phyloP scores from a whole-genome alignment of 1,284 basidiomycete genomes.

The Papiliotrema nemorosa region DNA sequence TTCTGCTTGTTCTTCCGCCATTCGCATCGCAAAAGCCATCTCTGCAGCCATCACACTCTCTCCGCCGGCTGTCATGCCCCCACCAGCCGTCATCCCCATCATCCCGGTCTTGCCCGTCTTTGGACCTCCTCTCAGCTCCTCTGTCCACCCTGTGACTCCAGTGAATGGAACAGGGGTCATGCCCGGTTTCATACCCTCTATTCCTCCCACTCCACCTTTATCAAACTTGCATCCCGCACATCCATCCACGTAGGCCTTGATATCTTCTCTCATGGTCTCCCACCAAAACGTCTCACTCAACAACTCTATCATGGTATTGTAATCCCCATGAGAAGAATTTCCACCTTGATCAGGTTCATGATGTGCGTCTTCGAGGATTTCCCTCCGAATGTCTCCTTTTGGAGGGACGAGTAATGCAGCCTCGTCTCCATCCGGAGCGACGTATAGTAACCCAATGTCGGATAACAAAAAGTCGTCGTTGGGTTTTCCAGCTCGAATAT shows the following conservation, averaged over 20 bases:
- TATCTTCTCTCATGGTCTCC: conserved; percentile 25
- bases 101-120: too few species aligned
- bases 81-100: conserved; percentile 4
- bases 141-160: conserved; percentile 17
- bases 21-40: conserved; percentile 31
- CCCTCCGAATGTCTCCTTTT: conserved; percentile 23
- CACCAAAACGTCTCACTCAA: conserved; percentile 35
- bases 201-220: conserved; percentile 11
- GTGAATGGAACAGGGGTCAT: conserved; percentile 18
- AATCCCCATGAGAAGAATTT: conserved; percentile 13
- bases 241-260: conserved; percentile 9
- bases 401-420: conserved; percentile 35
- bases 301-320: conserved; percentile 16
- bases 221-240: conserved; percentile 18
- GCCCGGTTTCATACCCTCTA: conserved; percentile 5
- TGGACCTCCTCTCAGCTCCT: too few species aligned
- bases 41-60: conserved; percentile 34
- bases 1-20: conserved; percentile 25
- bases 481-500: conserved; percentile 13
- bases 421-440: conserved; percentile 17
- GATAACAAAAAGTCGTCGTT: conserved; percentile 35
- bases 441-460: conserved; percentile 35
- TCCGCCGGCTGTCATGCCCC: conserved; percentile 9
- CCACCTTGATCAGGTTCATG: conserved; percentile 1
- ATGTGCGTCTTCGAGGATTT: conserved; percentile 31